phyloP scores from a whole-genome alignment of 129 eudicot species.

The Flaveria bidentis region DNA sequence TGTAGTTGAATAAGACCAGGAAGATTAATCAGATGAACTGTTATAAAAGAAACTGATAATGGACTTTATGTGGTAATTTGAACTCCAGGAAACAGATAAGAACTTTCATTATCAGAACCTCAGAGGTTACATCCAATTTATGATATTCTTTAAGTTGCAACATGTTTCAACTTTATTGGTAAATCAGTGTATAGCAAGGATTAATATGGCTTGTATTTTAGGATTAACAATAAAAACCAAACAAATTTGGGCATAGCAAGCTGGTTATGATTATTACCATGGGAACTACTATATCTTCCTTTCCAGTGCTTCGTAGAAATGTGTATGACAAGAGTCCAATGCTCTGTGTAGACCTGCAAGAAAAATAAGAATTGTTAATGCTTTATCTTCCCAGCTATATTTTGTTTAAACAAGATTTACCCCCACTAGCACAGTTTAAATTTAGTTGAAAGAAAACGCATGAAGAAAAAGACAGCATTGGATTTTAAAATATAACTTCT shows the following conservation, averaged over 20 bases:
- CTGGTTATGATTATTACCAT: constrained; percentile 56
- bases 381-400: constrained; percentile 34
- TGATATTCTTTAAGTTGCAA: background rate
- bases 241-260: constrained; percentile 11
- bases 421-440: background rate
- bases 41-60: background rate
- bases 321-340: constrained; percentile 94
- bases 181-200: background rate
- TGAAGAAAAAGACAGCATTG: background rate
- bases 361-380: constrained; percentile 1
- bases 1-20: background rate
- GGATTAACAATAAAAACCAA: background rate
- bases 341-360: constrained; percentile 75
- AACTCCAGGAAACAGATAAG: background rate
- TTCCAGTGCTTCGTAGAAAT: constrained; percentile 73
- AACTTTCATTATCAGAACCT: background rate
- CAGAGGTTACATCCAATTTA: background rate
- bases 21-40: background rate
- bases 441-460: background rate
- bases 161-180: background rate
- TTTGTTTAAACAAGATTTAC: background rate
- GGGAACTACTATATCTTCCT: constrained; percentile 98
- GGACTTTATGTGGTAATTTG: background rate
- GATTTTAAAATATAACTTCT: no score
- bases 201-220: background rate